These are phyloP conservation scores for Alternaria infectoria DNA, from an alignment of 2,329 filamentous ascomycete species.

Conservation along the genomic window DNA sequence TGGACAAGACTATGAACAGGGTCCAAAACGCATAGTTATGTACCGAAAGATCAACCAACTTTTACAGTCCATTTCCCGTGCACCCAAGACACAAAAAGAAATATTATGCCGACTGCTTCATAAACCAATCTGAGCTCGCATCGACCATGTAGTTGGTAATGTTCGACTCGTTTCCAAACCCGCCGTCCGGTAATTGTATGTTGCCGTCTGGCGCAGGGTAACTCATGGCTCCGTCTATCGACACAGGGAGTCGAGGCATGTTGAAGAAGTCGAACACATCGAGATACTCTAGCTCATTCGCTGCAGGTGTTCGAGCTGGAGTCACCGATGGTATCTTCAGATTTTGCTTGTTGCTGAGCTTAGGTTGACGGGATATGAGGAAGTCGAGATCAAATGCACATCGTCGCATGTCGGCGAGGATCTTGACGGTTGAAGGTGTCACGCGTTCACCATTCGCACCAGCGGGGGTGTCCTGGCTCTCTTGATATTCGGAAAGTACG, in stretches of 20 bases:
- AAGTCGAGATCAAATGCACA: constrained; percentile 91
- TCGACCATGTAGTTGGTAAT: constrained; percentile 81
- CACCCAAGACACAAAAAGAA: neutral
- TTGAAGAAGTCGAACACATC: constrained; percentile 97
- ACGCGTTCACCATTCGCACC: constrained; percentile 70
- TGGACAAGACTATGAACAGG: neutral
- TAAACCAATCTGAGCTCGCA: constrained; percentile 76
- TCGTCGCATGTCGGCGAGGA: constrained; percentile 87
- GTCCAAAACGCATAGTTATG: neutral
- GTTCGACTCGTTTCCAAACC: constrained; percentile 69
- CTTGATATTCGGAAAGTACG: constrained; percentile 84
- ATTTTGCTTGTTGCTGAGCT: constrained; percentile 44
- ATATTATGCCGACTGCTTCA: constrained; percentile 27
- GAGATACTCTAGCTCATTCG: constrained; percentile 86
- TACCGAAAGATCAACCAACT: neutral
- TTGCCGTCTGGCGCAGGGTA: constrained; percentile 39
- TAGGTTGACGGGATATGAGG: constrained; percentile 81
- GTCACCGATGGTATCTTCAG: constrained; percentile 48
- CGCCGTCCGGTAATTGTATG: constrained; percentile 33
- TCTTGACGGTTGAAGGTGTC: constrained; percentile 82
- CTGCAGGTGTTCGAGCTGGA: constrained; percentile 71
- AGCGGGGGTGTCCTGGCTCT: constrained; percentile 68
- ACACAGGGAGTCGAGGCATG: constrained; percentile 71
- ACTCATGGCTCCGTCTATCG: constrained; percentile 38
- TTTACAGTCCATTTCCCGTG: neutral